Percentiles rank a stretch among this genome's conserved stretches.
These are phyloP conservation scores for Calophaca sinica DNA, from an alignment of 306 rosid genomes.

Conservation along the genomic window DNA sequence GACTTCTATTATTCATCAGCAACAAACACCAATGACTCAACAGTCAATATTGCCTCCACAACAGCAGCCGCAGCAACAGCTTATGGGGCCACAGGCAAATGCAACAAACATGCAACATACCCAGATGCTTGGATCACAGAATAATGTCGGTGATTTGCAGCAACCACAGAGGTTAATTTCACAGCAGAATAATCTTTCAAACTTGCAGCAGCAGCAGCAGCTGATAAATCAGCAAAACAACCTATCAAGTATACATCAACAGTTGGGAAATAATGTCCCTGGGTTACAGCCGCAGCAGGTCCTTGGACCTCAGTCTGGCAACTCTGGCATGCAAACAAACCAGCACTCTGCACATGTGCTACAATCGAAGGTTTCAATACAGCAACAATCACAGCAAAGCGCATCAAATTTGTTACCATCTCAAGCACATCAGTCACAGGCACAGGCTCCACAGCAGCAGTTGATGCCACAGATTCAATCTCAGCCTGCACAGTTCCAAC, in stretches of 20 bases:
- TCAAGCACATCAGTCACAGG: conserved; percentile 81
- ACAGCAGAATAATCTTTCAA: conserved; percentile 83
- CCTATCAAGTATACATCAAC: conserved; percentile 84
- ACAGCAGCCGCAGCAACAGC: conserved; percentile 66
- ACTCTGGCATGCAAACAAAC: conserved; percentile 82
- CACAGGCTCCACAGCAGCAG: conserved; percentile 83
- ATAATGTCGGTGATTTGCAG: conserved; percentile 82
- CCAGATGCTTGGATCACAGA: conserved; percentile 74
- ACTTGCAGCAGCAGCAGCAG: conserved; percentile 78
- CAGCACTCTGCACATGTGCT: conserved; percentile 77
- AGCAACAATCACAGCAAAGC: conserved; percentile 78
- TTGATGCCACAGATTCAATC: conserved; percentile 85
- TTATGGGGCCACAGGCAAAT: conserved; percentile 75
- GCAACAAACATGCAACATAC: conserved; percentile 75
- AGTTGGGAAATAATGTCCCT: conserved; percentile 78
- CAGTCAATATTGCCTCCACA: conserved; percentile 75
- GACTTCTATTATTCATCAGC: conserved; percentile 71
- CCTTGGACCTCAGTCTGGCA: conserved; percentile 75
- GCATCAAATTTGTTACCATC: conserved; percentile 71
- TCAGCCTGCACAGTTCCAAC: conserved; percentile 90
- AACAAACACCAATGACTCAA: conserved; percentile 69
- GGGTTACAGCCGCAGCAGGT: conserved; percentile 73
- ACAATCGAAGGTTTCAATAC: conserved; percentile 73
- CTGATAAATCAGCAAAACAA: conserved; percentile 82
- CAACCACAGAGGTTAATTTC: conserved; percentile 77